Evolutionary conservation across 208 protist genomes (phyloP), one percentile per base, ranked within the genome.

Genomic region (Herpetomonas muscarum): DNA sequence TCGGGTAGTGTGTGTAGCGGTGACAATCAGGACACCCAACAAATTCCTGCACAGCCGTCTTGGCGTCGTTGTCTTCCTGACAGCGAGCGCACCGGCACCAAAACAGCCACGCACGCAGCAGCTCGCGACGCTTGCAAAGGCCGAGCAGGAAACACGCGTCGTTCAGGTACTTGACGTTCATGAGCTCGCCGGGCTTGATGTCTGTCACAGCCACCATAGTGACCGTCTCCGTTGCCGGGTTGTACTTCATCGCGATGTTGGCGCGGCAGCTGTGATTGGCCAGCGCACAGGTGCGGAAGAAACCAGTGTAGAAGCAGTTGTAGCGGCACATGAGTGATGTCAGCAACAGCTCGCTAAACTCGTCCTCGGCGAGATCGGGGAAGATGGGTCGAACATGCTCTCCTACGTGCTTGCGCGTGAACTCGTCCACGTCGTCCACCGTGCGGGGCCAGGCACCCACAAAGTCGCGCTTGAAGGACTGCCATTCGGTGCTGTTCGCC

Each of bases 201-300:
- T 49, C 48, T 36, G 75, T 74, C 6, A 94, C 87, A 1, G 75
- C 68, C 46, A 89, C 76, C 72, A 94, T 86, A 26, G 76, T 89
- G 34, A 91, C 81, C 1, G 79, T 82, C n/a, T 80, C 53, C 12
- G 78, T 65, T 6, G 46, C 50, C 13, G 51, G 56, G 61, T 65
- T 81, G 55, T 83, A 90, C 71, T 94, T 94, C 83, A 94, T 94
- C 25, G 87, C 87, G n/a, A 87, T 81, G 72, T 94, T 94, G 28
- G 87, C 79, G 37, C 64, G 54, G 61, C 87, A 94, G 67, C 81
- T 91, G 76, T 94, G 87, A 62, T 94, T 94, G 17, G 82, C 81
- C 53, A 94, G 60, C 34, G 87, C 87, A 41, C 87, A 94, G 3
- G 77, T 72, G 52, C 87, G 80, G 55, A 94, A 94, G 70, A 94